These are phyloP conservation scores for Fusarium begoniae DNA, from an alignment of 2,329 filamentous ascomycete genomes.

Conservation along the genomic window DNA sequence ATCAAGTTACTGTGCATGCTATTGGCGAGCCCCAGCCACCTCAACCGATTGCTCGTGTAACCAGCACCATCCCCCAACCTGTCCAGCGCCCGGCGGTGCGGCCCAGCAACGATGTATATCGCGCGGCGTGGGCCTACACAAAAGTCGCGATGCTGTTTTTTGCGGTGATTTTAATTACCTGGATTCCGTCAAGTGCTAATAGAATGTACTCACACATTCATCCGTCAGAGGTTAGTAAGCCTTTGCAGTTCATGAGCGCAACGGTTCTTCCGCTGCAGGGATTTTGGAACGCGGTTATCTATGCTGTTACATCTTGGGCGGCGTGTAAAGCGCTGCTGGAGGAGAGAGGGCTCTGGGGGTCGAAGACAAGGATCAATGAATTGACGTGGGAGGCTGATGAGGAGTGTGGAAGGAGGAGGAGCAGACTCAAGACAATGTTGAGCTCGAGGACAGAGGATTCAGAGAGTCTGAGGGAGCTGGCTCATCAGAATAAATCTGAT, in stretches of 20 bases:
- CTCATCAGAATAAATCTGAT: background rate
- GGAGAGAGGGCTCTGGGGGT: background rate
- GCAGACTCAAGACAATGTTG: background rate
- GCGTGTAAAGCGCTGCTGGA: background rate
- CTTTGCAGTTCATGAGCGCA: conserved; percentile 2
- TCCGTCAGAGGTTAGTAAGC: background rate
- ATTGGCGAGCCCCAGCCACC: background rate
- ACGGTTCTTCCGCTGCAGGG: background rate
- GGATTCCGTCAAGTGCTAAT: conserved; percentile 1
- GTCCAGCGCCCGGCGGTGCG: background rate
- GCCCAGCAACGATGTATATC: background rate
- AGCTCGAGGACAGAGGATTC: background rate
- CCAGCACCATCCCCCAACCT: background rate
- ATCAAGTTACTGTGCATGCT: background rate
- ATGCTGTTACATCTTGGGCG: background rate
- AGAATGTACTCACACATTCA: conserved; percentile 3
- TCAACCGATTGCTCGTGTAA: background rate
- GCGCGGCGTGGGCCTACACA: background rate
- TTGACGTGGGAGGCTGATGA: background rate
- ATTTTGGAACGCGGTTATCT: background rate
- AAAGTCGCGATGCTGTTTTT: conserved; percentile 8
- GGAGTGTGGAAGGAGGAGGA: background rate
- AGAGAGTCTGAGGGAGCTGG: background rate
- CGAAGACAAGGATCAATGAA: background rate
- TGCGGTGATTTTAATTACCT: background rate